A percentile compares a stretch with the other conserved stretches of the same genome.
Evolutionary conservation across 208 protist genomes (phyloP).

Genomic region (Crithidia expoeki): DNA sequence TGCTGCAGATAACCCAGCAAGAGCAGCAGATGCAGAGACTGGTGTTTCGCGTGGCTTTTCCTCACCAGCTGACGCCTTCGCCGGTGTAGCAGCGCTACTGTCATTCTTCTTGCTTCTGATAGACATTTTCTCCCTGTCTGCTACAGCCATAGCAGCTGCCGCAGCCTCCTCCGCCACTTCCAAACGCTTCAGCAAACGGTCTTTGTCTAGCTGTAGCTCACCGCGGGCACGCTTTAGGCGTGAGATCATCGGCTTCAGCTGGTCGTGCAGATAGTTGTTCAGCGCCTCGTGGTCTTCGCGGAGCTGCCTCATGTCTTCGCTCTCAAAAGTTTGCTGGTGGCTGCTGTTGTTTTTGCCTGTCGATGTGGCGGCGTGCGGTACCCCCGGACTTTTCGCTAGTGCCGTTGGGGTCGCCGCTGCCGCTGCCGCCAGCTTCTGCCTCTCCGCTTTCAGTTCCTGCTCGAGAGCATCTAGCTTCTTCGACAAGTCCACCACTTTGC

Average conservation of each 20-base stretch:
- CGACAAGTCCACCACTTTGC: slow-evolving; percentile 14
- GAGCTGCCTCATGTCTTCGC: slow-evolving; percentile 18
- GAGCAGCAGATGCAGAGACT: not conserved
- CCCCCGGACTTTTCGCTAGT: not conserved
- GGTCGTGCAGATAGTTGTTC: slow-evolving; percentile 22
- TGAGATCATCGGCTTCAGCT: slow-evolving; percentile 18
- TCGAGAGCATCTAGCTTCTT: slow-evolving; percentile 20
- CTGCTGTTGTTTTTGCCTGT: not conserved
- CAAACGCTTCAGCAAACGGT: slow-evolving; percentile 10
- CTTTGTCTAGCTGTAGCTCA: slow-evolving; percentile 30
- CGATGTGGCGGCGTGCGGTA: not conserved
- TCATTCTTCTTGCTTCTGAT: not conserved
- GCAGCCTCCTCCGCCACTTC: not conserved
- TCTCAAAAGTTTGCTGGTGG: not conserved
- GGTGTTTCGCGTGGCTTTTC: no score
- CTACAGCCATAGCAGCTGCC: not conserved
- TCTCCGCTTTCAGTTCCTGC: slow-evolving; percentile 10
- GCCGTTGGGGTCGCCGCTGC: slow-evolving; percentile 4
- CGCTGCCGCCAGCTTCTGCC: slow-evolving; percentile 14
- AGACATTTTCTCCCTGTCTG: not conserved
- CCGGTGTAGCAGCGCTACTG: not conserved
- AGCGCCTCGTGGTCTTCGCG: slow-evolving; percentile 36
- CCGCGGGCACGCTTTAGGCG: slow-evolving; percentile 21
- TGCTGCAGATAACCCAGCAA: no score
- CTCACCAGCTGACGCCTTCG: no score